Base-by-base conservation (phyloP, 116 monocot genomes). In the Phalaenopsis hybrid region DNA sequence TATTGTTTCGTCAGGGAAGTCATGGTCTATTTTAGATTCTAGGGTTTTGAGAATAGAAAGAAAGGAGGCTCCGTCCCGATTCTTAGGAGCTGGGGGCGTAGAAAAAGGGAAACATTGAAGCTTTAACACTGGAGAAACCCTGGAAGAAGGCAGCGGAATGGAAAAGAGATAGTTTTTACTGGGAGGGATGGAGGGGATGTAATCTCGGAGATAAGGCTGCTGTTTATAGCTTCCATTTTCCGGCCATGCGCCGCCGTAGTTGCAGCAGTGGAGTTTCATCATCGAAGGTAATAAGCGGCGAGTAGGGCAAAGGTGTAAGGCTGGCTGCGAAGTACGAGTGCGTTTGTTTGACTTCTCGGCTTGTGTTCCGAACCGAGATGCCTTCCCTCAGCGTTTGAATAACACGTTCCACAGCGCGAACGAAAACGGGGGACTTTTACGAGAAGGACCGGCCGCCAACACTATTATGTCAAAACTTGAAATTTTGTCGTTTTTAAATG, bases 261-360 rank as follows among this genome's bases (percentile, higher is more conserved):
- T 20, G 77, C 68, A 72, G 41, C 41, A 57, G 37, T 58, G 74
- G 79, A 84, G 58, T n/a, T 10, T 79, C 84, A 79, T 79, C 59
- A 41, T 28, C 73, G 73, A 75, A 8, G 34, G 5, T 41, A 15
- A 72, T 4, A 10, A 21, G 21, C 68, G 28, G 9, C 31, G 48
- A 76, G 9, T 15, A 76, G 74, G 46, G 46, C 46, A 2, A 8
- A 46, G 31, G 31, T 31, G 31, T 31, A 31, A 31, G 31, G 31
- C 31, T 31, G 31, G 0, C 0, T 31, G 31, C 31, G 31, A 31
- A 31, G 31, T 31, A 31, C 31, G 31, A 31, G 31, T 31, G 31
- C 31, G 31, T 31, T 31, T 31, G 31, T 31, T 31, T 31, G 31
- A 31, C 31, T 31, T 31, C 31, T 31, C 31, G 31, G 0, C 31